Base-by-base conservation (phyloP, 257 asterid species). In the Fraxinus quadrangulata region DNA sequence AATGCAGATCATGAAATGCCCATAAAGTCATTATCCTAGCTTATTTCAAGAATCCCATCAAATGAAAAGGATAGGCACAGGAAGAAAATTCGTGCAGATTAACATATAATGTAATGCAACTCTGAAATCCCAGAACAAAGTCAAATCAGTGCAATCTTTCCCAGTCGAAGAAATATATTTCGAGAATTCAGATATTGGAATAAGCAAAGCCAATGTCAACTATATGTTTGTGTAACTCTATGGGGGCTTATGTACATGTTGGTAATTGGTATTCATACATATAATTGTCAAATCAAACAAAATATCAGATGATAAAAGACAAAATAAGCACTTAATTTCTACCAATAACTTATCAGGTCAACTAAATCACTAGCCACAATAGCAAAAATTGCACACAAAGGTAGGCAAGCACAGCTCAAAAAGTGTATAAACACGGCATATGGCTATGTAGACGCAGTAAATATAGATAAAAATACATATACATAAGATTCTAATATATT, bases 341-440 rank as follows among this genome's bases (percentile, higher is more conserved):
- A 54, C 24, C 23, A 54, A 17, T 5, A 54, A n/a, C 65, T 19
- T 54, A 54, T 54, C 65, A n/a, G 65, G 6, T 54, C 65, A 54
- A 1, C 24, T n/a, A 54, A 54, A 49, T 54, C 23, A 54, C 12
- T 6, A 54, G 6, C 26, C 24, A 54, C 10, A 17, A 54, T 19
- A 54, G 23, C 11, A 54, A 16, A 16, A 54, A 24, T 54, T n/a
- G 6, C 26, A 10, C 65, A 54, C 3, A n/a, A 6, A 54, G 26
- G 40, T 36, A 36, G 21, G 30, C 73, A 17, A 19, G 73, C 26
- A 54, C 65, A 33, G 77, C 80, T 42, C 37, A 16, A 42, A 14
- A 30, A 36, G 47, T 21, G 40, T 14, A 31, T 16, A 37, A 70
- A 42, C 80, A 28, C 68, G 56, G 42, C 2, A 31, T 36, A 61